Base-by-base conservation (phyloP, 2,329 filamentous ascomycete genomes). In the Paecilomyces sp. region DNA sequence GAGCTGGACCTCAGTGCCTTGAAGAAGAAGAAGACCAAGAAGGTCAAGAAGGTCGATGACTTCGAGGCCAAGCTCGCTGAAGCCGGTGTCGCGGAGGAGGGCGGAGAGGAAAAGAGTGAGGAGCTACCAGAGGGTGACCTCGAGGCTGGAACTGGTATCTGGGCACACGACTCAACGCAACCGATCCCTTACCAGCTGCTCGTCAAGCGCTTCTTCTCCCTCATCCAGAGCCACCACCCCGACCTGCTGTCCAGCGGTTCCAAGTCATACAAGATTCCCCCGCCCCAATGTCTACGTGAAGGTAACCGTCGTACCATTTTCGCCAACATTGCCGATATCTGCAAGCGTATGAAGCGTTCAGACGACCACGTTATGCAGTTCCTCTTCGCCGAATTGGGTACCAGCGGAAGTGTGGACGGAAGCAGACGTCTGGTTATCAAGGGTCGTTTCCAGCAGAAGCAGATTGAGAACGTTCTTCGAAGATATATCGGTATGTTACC, bases 291-390 rank as follows among this genome's bases (percentile, higher is more conserved):
- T 81, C 87, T 97, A 74, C 92, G 94, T 81, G 94, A 99, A 92
- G 94, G 94, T 76, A 99, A 99, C 87, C 95, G 96, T 86, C 96
- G 96, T 88, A 99, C 94, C 64, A 96, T 99, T 73, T 99, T 99
- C 73, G 94, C 93, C 82, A 99, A 99, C 82, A 94, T 99, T 73
- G 87, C 91, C 75, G 94, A 99, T 76, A 97, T 99, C 72, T 96
- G 92, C 85, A 96, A 96, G 85, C 88, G 93, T 71, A 97, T 99
- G 92, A 99, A 99, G 88, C 87, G 94, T 77, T 92, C 90, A 64
- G 93, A 97, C 74, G 94, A 99, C 80, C 94, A 97, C 81, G 90
- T 99, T 66, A 97, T 92, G 57, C 89, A 93, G 70, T 97, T 97
- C 82, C 80, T 99, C 76, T 97, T 99, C 79, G 92, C 94, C 67